These are phyloP conservation scores for Carex myosuroides DNA, from an alignment of 176 grass and related monocot genomes.

Conservation along the genomic window DNA sequence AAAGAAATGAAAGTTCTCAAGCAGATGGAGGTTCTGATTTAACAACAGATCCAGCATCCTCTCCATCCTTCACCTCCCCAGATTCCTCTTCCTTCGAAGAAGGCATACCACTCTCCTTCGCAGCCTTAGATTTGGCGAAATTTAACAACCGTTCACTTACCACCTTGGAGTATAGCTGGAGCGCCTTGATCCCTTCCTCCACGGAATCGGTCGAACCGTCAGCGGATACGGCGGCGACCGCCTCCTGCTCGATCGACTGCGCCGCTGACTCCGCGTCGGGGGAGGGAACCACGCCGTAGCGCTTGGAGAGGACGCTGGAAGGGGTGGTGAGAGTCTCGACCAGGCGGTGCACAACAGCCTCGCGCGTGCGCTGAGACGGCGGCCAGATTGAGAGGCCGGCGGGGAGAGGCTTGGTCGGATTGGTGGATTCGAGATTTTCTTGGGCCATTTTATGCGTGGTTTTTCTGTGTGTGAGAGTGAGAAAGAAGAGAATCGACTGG, in stretches of 20 bases:
- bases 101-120: background rate
- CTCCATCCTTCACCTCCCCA: slow-evolving; percentile 17
- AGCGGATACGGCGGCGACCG: slow-evolving; percentile 42
- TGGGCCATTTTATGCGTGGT: slow-evolving; percentile 49
- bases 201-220: slow-evolving; percentile 27
- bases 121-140: slow-evolving; percentile 45
- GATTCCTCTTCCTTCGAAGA: background rate
- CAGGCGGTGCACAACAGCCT: slow-evolving; percentile 77
- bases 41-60: slow-evolving; percentile 18
- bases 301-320: slow-evolving; percentile 61
- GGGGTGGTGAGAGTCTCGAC: slow-evolving; percentile 54
- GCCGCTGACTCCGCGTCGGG: slow-evolving; percentile 49
- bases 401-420: slow-evolving; percentile 16
- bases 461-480: background rate
- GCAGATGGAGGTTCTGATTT: slow-evolving; percentile 8
- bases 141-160: slow-evolving; percentile 69
- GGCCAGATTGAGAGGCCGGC: slow-evolving; percentile 79
- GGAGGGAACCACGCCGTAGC: slow-evolving; percentile 49
- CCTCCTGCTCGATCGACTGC: slow-evolving; percentile 55
- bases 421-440: slow-evolving; percentile 30
- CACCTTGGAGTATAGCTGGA: slow-evolving; percentile 84
- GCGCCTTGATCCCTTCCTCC: slow-evolving; percentile 70
- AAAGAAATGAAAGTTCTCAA: background rate
- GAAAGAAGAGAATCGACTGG: slow-evolving; percentile 28
- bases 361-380: slow-evolving; percentile 82